Evolutionary conservation across 768 basidiomycete genomes (phyloP), one percentile per base, ranked within the genome.

Genomic region (Lepiota subincarnata): DNA sequence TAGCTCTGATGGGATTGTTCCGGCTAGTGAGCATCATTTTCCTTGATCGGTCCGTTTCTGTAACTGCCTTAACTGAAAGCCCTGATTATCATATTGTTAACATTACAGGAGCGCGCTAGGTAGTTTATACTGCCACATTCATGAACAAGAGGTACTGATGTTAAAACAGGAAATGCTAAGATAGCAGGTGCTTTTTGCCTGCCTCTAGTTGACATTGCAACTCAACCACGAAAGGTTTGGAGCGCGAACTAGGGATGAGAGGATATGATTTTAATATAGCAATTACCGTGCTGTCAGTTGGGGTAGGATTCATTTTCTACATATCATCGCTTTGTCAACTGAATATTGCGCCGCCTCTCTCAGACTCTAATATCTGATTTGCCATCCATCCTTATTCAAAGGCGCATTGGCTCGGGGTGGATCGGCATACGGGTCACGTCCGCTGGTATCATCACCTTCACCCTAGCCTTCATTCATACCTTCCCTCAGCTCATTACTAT

Each of bases 381-480:
- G n/a, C 75, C 75, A 0, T 73, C 72, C 19, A 77, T 76, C 52
- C 65, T 77, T 6, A 63, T 65, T 1, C 62, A 75, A 37, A 76
- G 75, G 55, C 69, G 62, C 28, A 69, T 72, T 48, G 75, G 75
- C 10, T 70, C 74, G 0, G 59, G 62, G 3, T 73, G 68, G 65
- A 60, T 75, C 16, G 73, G 71, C 3, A 58, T 69, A 11, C 64
- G 74, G 50, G 67, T 74, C 44, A 60, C 70, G 14, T 50, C 58
- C 2, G 75, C 76, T 51, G 74, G 75, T 2, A 53, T 67, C 2
- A 57, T 71, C 11, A 64, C 73, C 6, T 65, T 75, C 8, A 66
- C 64, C 11, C 70, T 73, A 0, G 74, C 74, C 0, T 76, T 76
- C 41, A 65, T 75, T 10, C 61, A 65, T 19, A 67, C 64, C 36